Conservation (phyloP, 305 asterid genomes). For the Fraxinus ornus region DNA sequence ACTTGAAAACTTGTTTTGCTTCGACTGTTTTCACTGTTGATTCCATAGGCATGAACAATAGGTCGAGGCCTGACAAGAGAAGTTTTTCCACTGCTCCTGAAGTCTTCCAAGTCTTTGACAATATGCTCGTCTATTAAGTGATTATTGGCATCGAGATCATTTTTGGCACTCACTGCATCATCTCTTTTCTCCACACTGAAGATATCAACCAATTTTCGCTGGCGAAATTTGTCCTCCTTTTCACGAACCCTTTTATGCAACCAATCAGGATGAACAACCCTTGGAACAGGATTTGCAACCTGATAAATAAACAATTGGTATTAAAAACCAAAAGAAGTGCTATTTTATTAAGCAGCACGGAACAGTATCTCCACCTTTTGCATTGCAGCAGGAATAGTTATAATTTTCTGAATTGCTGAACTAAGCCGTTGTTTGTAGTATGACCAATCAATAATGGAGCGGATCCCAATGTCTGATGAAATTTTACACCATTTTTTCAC, state of each 20-base stretch:
- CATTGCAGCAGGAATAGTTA: slow-evolving; percentile 99
- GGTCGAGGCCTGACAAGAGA: slow-evolving; percentile 59
- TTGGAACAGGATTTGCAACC: slow-evolving; percentile 98
- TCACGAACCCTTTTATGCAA: slow-evolving; percentile 97
- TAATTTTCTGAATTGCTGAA: slow-evolving; percentile 88
- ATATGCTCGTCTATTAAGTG: slow-evolving; percentile 44
- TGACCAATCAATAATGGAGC: slow-evolving; percentile 98
- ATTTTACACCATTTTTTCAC: slow-evolving; percentile 98
- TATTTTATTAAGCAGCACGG: slow-evolving; percentile 11
- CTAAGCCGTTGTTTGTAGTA: slow-evolving; percentile 95
- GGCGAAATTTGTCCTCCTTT: slow-evolving; percentile 96
- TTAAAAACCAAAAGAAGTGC: slow-evolving; percentile 29
- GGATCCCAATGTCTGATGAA: slow-evolving; percentile 87
- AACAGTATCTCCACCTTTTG: slow-evolving; percentile 66
- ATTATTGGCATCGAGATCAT: slow-evolving; percentile 34
- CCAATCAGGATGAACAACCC: slow-evolving; percentile 99
- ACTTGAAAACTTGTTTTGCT: slow-evolving; percentile 33
- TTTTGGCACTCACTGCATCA: slow-evolving; percentile 35
- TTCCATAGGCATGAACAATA: slow-evolving; percentile 58
- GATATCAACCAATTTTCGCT: slow-evolving; percentile 81
- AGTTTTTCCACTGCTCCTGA: slow-evolving; percentile 47
- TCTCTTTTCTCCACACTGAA: slow-evolving; percentile 52
- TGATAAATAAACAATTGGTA: slow-evolving; percentile 38
- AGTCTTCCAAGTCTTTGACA: slow-evolving; percentile 81
- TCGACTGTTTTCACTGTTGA: slow-evolving; percentile 40